Evolutionary conservation across 2,329 filamentous ascomycete genomes (phyloP).

Genomic region (Colletotrichum sp.): DNA sequence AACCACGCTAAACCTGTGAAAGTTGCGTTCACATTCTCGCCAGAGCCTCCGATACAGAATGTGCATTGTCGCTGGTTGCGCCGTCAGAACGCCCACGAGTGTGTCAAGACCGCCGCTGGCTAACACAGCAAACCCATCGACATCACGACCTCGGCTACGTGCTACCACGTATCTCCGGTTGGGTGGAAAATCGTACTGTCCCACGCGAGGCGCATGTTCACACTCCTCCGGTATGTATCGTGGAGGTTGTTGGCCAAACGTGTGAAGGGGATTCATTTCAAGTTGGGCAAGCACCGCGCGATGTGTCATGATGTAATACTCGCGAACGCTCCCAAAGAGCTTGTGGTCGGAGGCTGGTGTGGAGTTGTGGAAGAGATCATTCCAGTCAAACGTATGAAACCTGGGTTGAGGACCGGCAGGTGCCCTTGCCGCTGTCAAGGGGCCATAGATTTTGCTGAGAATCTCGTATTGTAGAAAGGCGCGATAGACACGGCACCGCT

Average conservation of each 20-base stretch:
- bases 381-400: background rate
- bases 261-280: background rate
- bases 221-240: background rate
- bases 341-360: background rate
- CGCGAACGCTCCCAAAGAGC: background rate
- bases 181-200: background rate
- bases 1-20: fast-evolving
- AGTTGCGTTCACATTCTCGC: background rate
- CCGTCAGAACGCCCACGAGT: background rate
- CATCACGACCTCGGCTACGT: background rate
- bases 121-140: background rate
- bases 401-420: background rate
- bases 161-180: background rate
- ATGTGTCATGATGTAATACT: background rate
- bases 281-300: background rate
- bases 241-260: background rate
- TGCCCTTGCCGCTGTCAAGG: background rate
- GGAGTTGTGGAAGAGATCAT: background rate
- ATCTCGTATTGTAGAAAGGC: background rate
- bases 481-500: background rate
- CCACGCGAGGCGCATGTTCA: background rate
- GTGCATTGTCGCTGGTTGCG: fast-evolving
- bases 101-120: background rate
- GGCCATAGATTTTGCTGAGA: background rate
- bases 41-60: fast-evolving